phyloP scores from a whole-genome alignment of 1,284 basidiomycete genomes.

The Irpex sp. region DNA sequence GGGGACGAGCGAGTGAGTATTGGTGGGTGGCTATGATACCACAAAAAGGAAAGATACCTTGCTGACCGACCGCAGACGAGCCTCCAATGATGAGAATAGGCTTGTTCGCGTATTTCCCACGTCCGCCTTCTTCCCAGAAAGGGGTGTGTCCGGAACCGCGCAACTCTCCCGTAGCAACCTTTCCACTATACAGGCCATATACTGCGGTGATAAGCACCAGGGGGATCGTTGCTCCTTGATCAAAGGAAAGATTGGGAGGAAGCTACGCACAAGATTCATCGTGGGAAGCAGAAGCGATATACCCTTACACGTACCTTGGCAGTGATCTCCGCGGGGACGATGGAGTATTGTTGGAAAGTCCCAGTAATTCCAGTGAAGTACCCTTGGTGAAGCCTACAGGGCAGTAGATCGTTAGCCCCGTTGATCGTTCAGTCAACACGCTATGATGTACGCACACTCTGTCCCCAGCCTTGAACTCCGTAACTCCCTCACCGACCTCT shows the following conservation, averaged over 20 bases:
- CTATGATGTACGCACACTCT: conserved; percentile 26
- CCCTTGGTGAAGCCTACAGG: not conserved
- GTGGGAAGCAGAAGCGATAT: not conserved
- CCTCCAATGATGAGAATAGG: conserved; percentile 33
- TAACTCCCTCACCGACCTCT: conserved; percentile 33
- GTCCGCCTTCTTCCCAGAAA: conserved; percentile 15
- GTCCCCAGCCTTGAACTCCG: conserved; percentile 32
- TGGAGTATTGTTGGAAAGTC: conserved; percentile 22
- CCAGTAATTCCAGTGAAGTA: conserved; percentile 4
- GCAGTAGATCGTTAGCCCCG: not conserved
- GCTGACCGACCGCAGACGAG: conserved; percentile 33
- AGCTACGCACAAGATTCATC: conserved; percentile 4
- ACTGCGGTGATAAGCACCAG: conserved; percentile 18
- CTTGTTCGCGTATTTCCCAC: conserved; percentile 23
- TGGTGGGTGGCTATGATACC: no score
- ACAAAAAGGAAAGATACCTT: conserved; percentile 14
- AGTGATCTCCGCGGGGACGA: conserved; percentile 11
- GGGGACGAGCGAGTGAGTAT: no score
- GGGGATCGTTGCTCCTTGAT: conserved; percentile 18
- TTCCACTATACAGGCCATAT: conserved; percentile 9
- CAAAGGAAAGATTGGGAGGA: conserved; percentile 17
- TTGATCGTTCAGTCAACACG: conserved; percentile 13
- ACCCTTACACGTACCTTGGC: conserved; percentile 13
- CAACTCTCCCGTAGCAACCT: not conserved
- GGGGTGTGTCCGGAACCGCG: conserved; percentile 12